Base-by-base conservation (phyloP, 805 yeast species). In the Lachancea waltii region DNA sequence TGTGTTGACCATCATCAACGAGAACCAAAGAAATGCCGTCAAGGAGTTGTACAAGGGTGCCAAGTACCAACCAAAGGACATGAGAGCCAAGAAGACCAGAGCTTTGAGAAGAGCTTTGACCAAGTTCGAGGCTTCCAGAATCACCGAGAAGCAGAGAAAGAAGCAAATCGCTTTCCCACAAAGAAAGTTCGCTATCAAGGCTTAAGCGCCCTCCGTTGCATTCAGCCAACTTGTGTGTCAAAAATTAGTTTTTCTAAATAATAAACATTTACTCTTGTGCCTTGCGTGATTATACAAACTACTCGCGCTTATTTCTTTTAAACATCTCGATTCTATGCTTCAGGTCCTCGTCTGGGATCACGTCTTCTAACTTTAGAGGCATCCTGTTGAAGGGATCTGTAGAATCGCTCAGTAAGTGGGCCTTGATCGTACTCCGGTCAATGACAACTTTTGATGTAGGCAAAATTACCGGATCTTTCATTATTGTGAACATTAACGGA, bases 51-150 rank as follows among this genome's bases (percentile, higher is more conserved):
- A 89, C 90, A 78, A 79, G 58, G 92, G 87, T 70, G 82, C 85
- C 81, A 89, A 86, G 75, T 84, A 79, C 81, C 77, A 79, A 70
- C 97, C 98, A 78, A 89, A 90, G 79, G 97, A 89, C 70, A 80
- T 92, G 75, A 90, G 97, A 78, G 95, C 87, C 62, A 92, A 92
- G 90, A 85, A 92, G 84, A 92, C 99, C 73, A 90, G 97, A 82
- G 97, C 98, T 71, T 74, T 90, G 73, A 90, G 98, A 85, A 85
- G 97, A 80, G 79, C 81, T 67, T 79, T 92, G 67, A 79, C 97
- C 70, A 76, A 82, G 66, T 70, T 71, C 71, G 96, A 92, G 77
- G 81, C 85, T 68, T 64, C 77, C 61, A 73, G 73, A 68, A 70
- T 73, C 68, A 90, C 97, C 64, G 82, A 72, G 60, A 87, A 84